Evolutionary conservation across 257 asterid species (phyloP).

Genomic region (Misopates orontium): DNA sequence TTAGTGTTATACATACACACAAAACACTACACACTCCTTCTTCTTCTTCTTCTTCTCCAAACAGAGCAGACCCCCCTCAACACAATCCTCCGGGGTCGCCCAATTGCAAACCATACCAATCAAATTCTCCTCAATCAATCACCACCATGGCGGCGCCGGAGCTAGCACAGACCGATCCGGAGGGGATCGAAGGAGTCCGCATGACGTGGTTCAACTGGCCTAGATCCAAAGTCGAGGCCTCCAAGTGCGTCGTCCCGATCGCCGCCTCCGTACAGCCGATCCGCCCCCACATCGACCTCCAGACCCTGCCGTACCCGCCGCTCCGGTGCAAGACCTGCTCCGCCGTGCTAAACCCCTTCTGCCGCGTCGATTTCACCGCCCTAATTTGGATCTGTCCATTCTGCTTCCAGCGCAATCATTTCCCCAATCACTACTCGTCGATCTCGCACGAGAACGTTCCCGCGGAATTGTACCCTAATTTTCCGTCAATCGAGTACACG

Average conservation of each 20-base stretch:
- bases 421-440: constrained; percentile 68
- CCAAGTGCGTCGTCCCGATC: constrained; percentile 96
- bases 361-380: constrained; percentile 84
- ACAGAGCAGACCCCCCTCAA: background rate
- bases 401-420: constrained; percentile 82
- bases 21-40: too few species aligned
- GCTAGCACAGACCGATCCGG: constrained; percentile 80
- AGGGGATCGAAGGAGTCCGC: constrained; percentile 90
- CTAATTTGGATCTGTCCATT: constrained; percentile 97
- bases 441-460: constrained; percentile 78
- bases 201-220: constrained; percentile 99
- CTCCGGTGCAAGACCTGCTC: constrained; percentile 90
- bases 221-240: constrained; percentile 85
- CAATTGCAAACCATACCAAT: too few species aligned
- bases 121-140: constrained; percentile 11
- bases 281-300: constrained; percentile 79
- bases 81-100: background rate
- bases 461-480: constrained; percentile 86
- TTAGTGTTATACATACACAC: too few species aligned
- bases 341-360: constrained; percentile 68
- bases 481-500: constrained; percentile 66
- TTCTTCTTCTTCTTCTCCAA: background rate
- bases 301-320: constrained; percentile 67
- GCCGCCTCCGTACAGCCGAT: constrained; percentile 91
- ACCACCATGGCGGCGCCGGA: constrained; percentile 74